These are phyloP conservation scores for Endogone sp. DNA, from an alignment of 192 early-diverging fungal genomes.

Conservation along the genomic window DNA sequence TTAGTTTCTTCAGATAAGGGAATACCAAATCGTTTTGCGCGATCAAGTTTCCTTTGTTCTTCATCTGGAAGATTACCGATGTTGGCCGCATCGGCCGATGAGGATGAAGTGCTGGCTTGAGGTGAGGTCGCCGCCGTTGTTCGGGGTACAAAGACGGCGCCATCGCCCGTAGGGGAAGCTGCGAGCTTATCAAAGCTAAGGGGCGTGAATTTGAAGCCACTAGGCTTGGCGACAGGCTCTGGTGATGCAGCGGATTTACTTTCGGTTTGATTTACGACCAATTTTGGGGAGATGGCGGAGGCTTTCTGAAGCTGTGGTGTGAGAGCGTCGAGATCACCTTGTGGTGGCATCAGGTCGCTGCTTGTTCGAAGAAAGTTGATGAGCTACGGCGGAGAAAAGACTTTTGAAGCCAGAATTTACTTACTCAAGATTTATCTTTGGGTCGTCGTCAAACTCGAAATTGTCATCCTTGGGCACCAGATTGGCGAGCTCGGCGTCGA, in stretches of 20 bases:
- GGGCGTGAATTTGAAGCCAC: constrained; percentile 34
- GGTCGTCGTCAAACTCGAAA: constrained; percentile 30
- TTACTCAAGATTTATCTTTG: constrained; percentile 31
- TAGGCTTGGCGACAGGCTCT: constrained; percentile 19
- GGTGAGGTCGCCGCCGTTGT: constrained; percentile 6
- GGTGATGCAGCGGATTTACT: background rate
- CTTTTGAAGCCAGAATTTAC: no score
- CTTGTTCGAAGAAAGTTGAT: no score
- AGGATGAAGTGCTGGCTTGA: constrained; percentile 15
- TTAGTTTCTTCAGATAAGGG: constrained; percentile 43
- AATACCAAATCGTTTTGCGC: constrained; percentile 43
- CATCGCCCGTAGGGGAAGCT: constrained; percentile 18
- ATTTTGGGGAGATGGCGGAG: no score
- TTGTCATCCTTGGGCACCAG: constrained; percentile 17
- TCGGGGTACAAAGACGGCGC: constrained; percentile 11
- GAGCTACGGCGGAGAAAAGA: no score
- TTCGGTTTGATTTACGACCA: constrained; percentile 1
- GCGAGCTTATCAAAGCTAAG: constrained; percentile 29
- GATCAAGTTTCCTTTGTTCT: constrained; percentile 16
- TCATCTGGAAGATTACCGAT: constrained; percentile 19
- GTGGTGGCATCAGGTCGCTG: no score
- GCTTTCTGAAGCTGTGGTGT: no score
- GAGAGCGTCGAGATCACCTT: no score
- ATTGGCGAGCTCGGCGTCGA: constrained; percentile 1
- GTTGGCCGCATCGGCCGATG: constrained; percentile 14